Conservation (phyloP, 371 early-diverging fungal genomes). For the Entomophthora muscae region DNA sequence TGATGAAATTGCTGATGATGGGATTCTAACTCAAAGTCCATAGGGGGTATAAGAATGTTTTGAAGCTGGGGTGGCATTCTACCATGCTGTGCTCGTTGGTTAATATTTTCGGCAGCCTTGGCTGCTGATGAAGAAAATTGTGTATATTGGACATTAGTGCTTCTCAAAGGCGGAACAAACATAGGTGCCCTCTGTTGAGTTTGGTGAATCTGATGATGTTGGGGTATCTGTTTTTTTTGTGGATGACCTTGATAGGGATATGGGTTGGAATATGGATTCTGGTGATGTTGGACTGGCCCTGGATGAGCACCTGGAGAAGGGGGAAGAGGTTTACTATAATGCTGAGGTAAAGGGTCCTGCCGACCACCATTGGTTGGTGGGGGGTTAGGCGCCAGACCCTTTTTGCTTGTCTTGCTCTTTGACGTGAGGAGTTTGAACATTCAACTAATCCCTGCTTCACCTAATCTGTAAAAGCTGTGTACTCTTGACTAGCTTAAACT, state of each 20-base stretch:
- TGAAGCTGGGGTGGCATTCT: background rate
- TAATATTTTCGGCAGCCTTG: background rate
- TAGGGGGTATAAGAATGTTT: background rate
- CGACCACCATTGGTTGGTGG: background rate
- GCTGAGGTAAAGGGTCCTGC: background rate
- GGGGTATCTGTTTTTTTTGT: background rate
- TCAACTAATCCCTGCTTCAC: too few species aligned
- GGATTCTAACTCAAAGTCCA: background rate
- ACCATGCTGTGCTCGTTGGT: background rate
- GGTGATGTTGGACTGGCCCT: too few species aligned
- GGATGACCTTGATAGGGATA: background rate
- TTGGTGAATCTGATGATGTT: background rate
- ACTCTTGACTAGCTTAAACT: too few species aligned
- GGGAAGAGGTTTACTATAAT: background rate
- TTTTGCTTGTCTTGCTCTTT: conserved; percentile 2
- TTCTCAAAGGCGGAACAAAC: background rate
- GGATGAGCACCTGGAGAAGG: too few species aligned
- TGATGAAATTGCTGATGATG: background rate
- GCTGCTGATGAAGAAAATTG: background rate
- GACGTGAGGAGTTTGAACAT: conserved; percentile 1
- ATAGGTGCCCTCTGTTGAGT: too few species aligned
- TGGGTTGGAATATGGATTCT: too few species aligned
- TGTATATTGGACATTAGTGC: conserved; percentile 3
- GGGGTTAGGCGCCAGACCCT: background rate
- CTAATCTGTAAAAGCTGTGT: too few species aligned